Evolutionary conservation across 352 stramenopile species (phyloP), one percentile per base, ranked within the genome.

Genomic region (Globisporangium nagaii): DNA sequence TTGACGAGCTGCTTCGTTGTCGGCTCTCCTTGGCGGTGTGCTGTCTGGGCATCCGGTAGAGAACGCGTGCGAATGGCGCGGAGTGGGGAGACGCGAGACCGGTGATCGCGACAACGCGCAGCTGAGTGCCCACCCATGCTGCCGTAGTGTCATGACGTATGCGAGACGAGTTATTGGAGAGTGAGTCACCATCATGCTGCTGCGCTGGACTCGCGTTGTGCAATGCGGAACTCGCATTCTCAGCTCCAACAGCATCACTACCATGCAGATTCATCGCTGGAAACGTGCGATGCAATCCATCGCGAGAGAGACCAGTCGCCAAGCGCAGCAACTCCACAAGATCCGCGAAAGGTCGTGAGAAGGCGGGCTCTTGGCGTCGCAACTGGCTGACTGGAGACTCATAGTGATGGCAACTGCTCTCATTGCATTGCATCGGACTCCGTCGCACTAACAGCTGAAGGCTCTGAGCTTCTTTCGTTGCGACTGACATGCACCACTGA

Each of bases 61-160:
- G 17, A n/a, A 89, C 35, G 15, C 75, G 74, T 0, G 70, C 25
- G 45, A 86, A 86, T 8, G 73, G 75, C 2, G 71, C 49, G 3
- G 64, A 28, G 39, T 86, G 78, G 31, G 58, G 69, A 2, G 65
- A 66, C n/a, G 66, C 66, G 12, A 89, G 61, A 13, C 73, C 75
- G 0, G 71, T 66, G 27, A 69, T 63, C 13, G 65, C 71, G 32
- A 70, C 42, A 19, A 62, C 59, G 13, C 42, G 25, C 17, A 81
- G 46, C 55, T 76, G 66, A 13, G 58, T 73, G 4, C 68, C 60
- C 7, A 61, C 54, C 54, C 54, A 61, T 15, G 54, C 20, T 8
- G n/a, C n/a, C 19, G 25, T 32, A 19, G 10, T n/a, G 10, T 9
- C 11, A 31, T 4, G 6, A 25, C 37, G 28, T 19, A 15, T 10